Conservation (phyloP, 2,329 filamentous ascomycete species). For the Elsinoe necatrix region DNA sequence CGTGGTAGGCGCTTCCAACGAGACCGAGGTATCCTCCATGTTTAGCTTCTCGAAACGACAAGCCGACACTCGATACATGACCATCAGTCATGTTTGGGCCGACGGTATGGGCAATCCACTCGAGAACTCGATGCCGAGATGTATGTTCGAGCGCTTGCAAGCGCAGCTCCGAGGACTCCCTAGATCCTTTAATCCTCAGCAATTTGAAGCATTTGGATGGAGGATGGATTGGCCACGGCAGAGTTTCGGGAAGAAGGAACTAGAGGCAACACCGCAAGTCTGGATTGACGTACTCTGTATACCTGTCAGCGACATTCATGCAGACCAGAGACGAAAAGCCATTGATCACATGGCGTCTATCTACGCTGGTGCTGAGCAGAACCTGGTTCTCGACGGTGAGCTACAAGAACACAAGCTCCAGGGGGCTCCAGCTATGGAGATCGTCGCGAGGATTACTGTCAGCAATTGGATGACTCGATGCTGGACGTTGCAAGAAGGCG, state of each 20-base stretch:
- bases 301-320: slow-evolving; percentile 15
- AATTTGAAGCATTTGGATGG: background rate
- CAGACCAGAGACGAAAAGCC: slow-evolving; percentile 5
- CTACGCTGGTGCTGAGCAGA: slow-evolving; percentile 18
- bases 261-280: slow-evolving; percentile 7
- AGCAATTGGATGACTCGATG: slow-evolving; percentile 19
- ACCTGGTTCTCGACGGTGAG: slow-evolving; percentile 19
- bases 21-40: background rate
- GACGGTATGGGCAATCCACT: slow-evolving; percentile 13
- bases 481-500: slow-evolving; percentile 21
- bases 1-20: background rate
- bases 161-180: background rate
- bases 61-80: background rate
- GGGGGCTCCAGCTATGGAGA: background rate
- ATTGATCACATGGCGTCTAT: slow-evolving; percentile 20
- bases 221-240: slow-evolving; percentile 1
- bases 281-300: slow-evolving; percentile 24
- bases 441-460: slow-evolving; percentile 16
- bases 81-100: slow-evolving; percentile 13
- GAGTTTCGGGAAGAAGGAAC: background rate
- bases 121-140: slow-evolving; percentile 7
- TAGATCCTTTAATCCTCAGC: slow-evolving; percentile 1
- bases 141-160: background rate
- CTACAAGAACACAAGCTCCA: background rate
- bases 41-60: background rate